Evolutionary conservation across 139 green algal genomes (phyloP), one percentile per base, ranked within the genome.

Genomic region (Volvox reticuliferus): DNA sequence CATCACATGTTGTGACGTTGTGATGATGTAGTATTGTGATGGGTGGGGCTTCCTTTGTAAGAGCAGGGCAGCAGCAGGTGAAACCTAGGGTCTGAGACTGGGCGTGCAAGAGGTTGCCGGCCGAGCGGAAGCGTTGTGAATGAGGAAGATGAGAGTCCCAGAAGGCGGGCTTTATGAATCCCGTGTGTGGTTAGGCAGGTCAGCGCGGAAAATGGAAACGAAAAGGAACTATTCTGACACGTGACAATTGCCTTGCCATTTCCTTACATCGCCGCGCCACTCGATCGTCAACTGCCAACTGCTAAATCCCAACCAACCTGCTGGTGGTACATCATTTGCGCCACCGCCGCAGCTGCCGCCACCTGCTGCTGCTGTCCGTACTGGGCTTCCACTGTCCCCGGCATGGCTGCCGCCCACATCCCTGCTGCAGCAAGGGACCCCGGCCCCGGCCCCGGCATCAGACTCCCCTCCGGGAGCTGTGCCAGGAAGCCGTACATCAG

Each of bases 381-480:
- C 44, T 71, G 79, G 44, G 26, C 79, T n/a, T 86, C 79, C 78
- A 24, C 78, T 5, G 26, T 12, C 16, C 62, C 82, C 82, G 32
- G 71, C 80, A 73, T 78, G 82, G 55, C 62, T 12, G 26, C 26
- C 55, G 16, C n/a, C 18, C 22, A 30, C 80, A n/a, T n/a, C 55
- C 50, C 55, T 61, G 55, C 55, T 26, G n/a, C 35, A 19, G 62
- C 63, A 65, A 79, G 21, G 22, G 33, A 65, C 5, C 82, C 82
- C 1, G 82, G 82, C 22, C 63, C 82, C 22, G 20, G 63, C 22
- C 82, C 82, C 30, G 82, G 21, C 65, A 88, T 37, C 61, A 76
- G 30, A 12, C 84, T 69, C 22, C 62, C 32, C 68, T 90, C 88
- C 28, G 88, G 84, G 84, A 95, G 84, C n/a, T 85, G 44, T 21